Percentiles rank a stretch among this genome's conserved stretches.
phyloP scores from a whole-genome alignment of 176 grass and related monocot species.

The Elaeis guineensis region DNA sequence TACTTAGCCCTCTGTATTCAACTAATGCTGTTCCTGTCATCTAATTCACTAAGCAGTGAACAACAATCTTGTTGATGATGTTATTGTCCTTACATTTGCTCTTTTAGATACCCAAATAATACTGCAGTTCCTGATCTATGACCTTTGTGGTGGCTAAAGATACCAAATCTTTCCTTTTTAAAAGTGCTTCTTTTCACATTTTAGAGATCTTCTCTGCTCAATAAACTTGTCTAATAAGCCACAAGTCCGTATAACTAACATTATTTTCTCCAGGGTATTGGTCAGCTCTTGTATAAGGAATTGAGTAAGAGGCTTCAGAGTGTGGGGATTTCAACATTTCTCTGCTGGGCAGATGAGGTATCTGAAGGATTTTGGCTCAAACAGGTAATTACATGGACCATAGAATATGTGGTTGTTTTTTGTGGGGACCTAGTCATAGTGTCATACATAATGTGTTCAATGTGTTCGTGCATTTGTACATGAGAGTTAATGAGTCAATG shows the following conservation, averaged over 20 bases:
- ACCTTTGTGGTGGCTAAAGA: neutral
- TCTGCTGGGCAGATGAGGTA: conserved; percentile 76
- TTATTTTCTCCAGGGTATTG: conserved; percentile 55
- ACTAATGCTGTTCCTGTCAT: too few relatives aligned
- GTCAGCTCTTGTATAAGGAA: conserved; percentile 56
- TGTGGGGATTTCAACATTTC: conserved; percentile 63
- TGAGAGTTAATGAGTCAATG: too few relatives aligned
- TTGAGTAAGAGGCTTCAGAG: conserved; percentile 73
- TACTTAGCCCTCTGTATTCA: too few relatives aligned
- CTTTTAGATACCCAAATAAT: too few relatives aligned
- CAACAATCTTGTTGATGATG: too few relatives aligned
- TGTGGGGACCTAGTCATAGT: neutral
- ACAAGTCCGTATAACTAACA: neutral
- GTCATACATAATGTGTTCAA: too few relatives aligned
- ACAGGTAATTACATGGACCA: conserved; percentile 47
- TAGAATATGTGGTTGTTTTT: neutral
- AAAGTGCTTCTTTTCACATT: neutral
- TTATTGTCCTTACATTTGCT: too few relatives aligned
- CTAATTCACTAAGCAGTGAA: too few relatives aligned
- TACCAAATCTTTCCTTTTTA: neutral
- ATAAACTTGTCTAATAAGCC: neutral
- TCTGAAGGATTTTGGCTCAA: conserved; percentile 95
- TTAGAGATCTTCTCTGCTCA: neutral
- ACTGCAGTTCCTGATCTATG: too few relatives aligned
- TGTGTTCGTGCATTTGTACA: too few relatives aligned